Base-by-base conservation (phyloP, 345 rosid species). In the Sonneratia alba region DNA sequence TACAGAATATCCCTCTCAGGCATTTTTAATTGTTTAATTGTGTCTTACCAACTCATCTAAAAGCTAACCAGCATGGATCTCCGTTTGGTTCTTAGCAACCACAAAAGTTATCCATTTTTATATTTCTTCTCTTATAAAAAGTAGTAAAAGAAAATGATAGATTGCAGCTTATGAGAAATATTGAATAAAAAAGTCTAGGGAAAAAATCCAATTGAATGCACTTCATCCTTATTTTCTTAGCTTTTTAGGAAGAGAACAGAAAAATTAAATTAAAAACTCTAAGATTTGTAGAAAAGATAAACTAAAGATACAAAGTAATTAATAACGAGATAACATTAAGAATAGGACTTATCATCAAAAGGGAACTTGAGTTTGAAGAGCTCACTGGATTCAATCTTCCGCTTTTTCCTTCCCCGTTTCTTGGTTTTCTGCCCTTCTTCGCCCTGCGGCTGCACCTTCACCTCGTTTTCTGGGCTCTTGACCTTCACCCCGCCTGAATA, bases 341-440 rank as follows among this genome's bases (percentile, higher is more conserved):
- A 47, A 47, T 7, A 47, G 13, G 7, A 42, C 18, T 57, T 43
- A 36, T 27, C 22, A 70, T 34, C 19, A 18, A 27, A 66, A 37
- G 55, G 45, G 4, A 40, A 6, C 7, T 24, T 14, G 48, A 47
- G 51, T 47, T 47, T 47, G 14, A 47, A 70, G 66, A 56, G 62
- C 83, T 81, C 73, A 83, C 79, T 61, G 38, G 75, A 71, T 66
- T 72, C 70, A 70, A 14, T 56, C 70, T 73, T 77, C 43, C 53
- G 72, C 73, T 68, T 75, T 72, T 66, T 77, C 62, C 72, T 66
- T 47, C 71, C 42, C 47, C 45, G 36, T 74, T 72, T 74, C 64
- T 43, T 75, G 67, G 65, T 34, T 56, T 57, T 68, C 71, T 64
- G 24, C 7, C 24, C 70, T 27, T 18, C 49, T 55, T 74, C 78